Evolutionary conservation across 2,329 filamentous ascomycete species (phyloP).

Genomic region (Colletotrichum coccodes): DNA sequence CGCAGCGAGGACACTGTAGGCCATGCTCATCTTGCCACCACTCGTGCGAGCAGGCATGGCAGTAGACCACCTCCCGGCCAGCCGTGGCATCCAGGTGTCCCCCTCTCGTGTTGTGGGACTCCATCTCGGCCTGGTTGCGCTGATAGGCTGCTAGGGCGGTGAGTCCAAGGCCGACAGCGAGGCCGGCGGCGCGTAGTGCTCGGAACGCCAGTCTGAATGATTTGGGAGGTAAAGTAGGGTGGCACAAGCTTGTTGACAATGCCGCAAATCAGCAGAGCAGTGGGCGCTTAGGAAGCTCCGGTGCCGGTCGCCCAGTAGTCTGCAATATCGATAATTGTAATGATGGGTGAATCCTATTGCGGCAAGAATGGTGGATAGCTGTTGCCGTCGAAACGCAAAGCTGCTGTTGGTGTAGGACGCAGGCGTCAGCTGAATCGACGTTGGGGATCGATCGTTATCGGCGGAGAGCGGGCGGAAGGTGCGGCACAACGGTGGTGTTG

Average conservation of each 20-base stretch:
- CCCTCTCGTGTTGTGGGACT: constrained; percentile 39
- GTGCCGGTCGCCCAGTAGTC: background rate
- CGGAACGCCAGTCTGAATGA: constrained; percentile 64
- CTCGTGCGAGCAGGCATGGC: constrained; percentile 82
- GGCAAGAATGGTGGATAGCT: background rate
- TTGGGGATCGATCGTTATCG: constrained; percentile 15
- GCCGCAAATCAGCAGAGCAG: background rate
- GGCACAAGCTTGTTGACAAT: background rate
- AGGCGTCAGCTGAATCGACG: constrained; percentile 20
- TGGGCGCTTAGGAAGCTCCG: constrained; percentile 1
- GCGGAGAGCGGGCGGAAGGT: constrained; percentile 20
- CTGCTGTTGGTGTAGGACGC: constrained; percentile 7
- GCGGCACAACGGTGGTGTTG: constrained; percentile 9
- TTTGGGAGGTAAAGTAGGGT: constrained; percentile 11
- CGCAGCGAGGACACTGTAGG: constrained; percentile 81
- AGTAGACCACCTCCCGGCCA: constrained; percentile 81
- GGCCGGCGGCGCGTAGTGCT: constrained; percentile 62
- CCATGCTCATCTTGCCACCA: constrained; percentile 80
- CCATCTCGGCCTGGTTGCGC: constrained; percentile 56
- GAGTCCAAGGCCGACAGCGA: constrained; percentile 68
- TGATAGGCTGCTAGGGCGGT: constrained; percentile 66
- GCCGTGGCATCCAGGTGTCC: constrained; percentile 60
- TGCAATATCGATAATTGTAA: too few relatives aligned
- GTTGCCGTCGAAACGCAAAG: background rate
- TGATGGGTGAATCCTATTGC: background rate